Evolutionary conservation across 768 basidiomycete species (phyloP).

Genomic region (Phylloporus sp.): DNA sequence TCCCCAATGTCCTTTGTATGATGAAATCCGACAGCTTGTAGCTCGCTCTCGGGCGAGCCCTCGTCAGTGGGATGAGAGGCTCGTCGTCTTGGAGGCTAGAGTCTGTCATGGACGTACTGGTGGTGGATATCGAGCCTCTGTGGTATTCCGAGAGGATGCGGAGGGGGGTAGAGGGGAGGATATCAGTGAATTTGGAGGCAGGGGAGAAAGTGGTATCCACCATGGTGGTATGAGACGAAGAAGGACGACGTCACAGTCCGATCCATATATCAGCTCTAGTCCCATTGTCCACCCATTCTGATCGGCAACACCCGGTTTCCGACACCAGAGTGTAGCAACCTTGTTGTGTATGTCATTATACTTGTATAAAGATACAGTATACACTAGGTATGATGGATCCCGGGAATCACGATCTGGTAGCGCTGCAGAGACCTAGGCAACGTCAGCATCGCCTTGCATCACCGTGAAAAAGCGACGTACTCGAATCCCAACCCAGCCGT

Average conservation of each 20-base stretch:
- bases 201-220: constrained; percentile 5
- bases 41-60: constrained; percentile 52
- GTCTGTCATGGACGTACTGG: constrained; percentile 55
- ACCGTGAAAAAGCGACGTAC: constrained; percentile 10
- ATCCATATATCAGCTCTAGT: constrained; percentile 4
- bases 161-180: constrained; percentile 14
- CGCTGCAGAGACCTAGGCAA: constrained; percentile 1
- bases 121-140: constrained; percentile 61
- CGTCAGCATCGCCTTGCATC: neutral
- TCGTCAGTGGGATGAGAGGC: constrained; percentile 30
- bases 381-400: constrained; percentile 3
- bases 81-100: constrained; percentile 41
- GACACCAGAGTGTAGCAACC: constrained; percentile 6
- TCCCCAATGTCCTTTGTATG: constrained; percentile 81
- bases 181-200: constrained; percentile 8
- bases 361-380: constrained; percentile 17
- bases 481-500: constrained; percentile 25
- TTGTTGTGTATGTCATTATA: constrained; percentile 18
- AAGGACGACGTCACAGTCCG: constrained; percentile 9
- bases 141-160: constrained; percentile 44
- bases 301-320: constrained; percentile 20
- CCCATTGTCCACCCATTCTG: constrained; percentile 19
- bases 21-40: constrained; percentile 75
- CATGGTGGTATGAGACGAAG: constrained; percentile 15
- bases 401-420: constrained; percentile 3